Conservation (phyloP, 495 filamentous ascomycete species). For the Aspergillus heteromorphus region DNA sequence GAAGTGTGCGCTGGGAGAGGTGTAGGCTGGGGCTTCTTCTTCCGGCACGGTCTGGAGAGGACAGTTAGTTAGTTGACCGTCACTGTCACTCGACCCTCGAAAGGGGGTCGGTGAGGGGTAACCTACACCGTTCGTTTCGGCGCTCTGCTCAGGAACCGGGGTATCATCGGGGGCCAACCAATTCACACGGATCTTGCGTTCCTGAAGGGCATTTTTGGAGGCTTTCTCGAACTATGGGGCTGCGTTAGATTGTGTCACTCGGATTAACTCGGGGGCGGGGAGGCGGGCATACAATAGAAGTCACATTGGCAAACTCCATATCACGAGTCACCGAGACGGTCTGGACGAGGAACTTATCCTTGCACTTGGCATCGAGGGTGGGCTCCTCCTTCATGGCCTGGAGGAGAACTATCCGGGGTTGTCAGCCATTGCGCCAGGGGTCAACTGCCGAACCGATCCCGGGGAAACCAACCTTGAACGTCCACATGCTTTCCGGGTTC, state of each 20-base stretch:
- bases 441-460: background rate
- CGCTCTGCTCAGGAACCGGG: conserved; percentile 31
- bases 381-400: conserved; percentile 98
- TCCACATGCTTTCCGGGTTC: conserved; percentile 82
- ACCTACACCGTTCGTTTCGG: conserved; percentile 45
- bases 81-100: background rate
- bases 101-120: background rate
- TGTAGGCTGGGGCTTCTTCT: conserved; percentile 52
- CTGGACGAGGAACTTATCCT: conserved; percentile 98
- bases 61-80: background rate
- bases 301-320: conserved; percentile 73
- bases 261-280: background rate
- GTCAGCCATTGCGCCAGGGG: conserved; percentile 7
- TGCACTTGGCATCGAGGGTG: conserved; percentile 75
- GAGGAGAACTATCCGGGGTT: conserved; percentile 62
- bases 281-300: conserved; percentile 63
- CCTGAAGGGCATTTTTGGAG: conserved; percentile 71
- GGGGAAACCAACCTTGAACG: conserved; percentile 69
- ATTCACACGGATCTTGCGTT: conserved; percentile 93
- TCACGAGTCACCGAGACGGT: conserved; percentile 80
- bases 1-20: conserved; percentile 48
- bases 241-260: conserved; percentile 19
- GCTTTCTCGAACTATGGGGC: conserved; percentile 56
- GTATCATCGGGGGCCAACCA: conserved; percentile 61
- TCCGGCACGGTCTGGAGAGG: conserved; percentile 23